Evolutionary conservation across 2,329 filamentous ascomycete species (phyloP).

Genomic region (Aulographum hederae): DNA sequence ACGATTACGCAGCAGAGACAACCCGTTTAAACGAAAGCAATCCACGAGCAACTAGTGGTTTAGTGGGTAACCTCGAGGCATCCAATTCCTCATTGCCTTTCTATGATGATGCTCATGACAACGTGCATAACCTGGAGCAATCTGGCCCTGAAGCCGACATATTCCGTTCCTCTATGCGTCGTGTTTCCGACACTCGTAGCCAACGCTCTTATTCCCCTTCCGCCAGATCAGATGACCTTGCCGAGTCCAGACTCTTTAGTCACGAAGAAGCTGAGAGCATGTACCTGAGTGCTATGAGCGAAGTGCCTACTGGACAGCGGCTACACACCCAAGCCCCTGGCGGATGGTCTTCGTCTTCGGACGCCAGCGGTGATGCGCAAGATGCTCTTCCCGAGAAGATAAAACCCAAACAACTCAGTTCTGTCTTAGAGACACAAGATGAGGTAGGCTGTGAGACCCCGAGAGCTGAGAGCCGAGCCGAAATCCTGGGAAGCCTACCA

Average conservation of each 20-base stretch:
- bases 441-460: conserved; percentile 21
- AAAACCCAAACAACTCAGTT: not conserved
- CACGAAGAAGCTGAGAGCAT: conserved; percentile 72
- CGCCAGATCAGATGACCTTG: conserved; percentile 29
- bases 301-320: conserved; percentile 10
- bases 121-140: no score
- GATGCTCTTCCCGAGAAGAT: not conserved
- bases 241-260: conserved; percentile 44
- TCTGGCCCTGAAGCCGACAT: no score
- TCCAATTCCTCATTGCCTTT: not conserved
- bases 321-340: conserved; percentile 7
- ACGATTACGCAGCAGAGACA: no score
- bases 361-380: not conserved
- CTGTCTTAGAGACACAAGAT: conserved; percentile 5
- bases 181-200: no score
- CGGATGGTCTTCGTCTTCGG: conserved; percentile 2
- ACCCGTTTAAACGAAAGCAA: no score
- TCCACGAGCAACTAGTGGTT: no score
- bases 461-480: conserved; percentile 15
- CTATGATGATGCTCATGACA: no score
- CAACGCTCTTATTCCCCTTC: no score
- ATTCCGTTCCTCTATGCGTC: no score
- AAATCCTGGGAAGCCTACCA: no score
- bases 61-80: not conserved
- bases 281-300: conserved; percentile 56